Evolutionary conservation across 257 asterid species (phyloP), one percentile per base, ranked within the genome.

Genomic region (Lithospermum erythrorhizon): DNA sequence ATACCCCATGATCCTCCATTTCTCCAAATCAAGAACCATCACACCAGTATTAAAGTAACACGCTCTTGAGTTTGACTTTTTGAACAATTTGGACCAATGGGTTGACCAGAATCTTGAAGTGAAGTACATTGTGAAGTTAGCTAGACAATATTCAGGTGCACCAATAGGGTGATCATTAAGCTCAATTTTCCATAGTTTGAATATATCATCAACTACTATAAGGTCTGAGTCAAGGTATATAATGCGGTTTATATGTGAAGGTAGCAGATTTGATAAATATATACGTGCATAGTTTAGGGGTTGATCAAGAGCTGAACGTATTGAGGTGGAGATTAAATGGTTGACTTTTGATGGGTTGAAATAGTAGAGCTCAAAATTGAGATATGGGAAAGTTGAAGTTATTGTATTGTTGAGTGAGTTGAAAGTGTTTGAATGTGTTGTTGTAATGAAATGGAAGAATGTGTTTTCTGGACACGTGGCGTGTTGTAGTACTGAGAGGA

Each of bases 1-100:
- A 57, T 70, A 70, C 0, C 69, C 82, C 18, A 65, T 65, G 14
- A 11, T 55, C 7, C 97, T 68, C 97, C 97, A 89, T n/a, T 60
- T 73, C 23, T 14, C 54, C 15, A 89, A 47, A 35, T 89, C 86
- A 59, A 89, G 71, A 6, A 89, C 95, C 95, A 89, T 89, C 16
- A 89, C 97, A 2, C 97, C 97, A 2, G 97, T 89, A 80, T 89
- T 89, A 80, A 89, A 89, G 19, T 89, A 89, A 23, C 95, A 87
- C 0, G 95, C 27, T 20, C 30, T 13, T 1, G 7, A 83, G 0
- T 7, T 65, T 0, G 88, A 79, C 55, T 60, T 67, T 25, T 67
- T 58, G 58, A 89, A 84, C 0, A 76, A 55, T 58, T 57, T 56
- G 64, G 82, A 65, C 59, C 55, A 27, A 0, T 84, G 86, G 57